Evolutionary conservation across 192 early-diverging fungal genomes (phyloP).

Genomic region (Globomyces pollinis-pini): DNA sequence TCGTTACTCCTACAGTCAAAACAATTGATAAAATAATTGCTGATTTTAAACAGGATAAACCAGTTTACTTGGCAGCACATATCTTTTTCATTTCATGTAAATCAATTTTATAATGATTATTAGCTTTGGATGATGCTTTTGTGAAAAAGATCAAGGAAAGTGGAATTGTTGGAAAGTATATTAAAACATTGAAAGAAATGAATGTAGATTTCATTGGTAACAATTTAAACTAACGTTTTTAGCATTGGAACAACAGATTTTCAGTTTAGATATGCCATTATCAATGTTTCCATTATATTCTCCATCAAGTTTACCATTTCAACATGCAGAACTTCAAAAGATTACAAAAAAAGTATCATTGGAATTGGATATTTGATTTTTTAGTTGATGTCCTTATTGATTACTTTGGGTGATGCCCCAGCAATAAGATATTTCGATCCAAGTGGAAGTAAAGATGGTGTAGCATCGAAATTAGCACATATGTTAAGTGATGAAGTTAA

Average conservation of each 20-base stretch:
- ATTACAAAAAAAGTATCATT: conserved; percentile 23
- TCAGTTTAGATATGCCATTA: conserved; percentile 27
- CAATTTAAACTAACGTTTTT: neutral
- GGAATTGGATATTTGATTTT: neutral
- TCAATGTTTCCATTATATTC: conserved; percentile 26
- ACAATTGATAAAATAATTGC: conserved; percentile 41
- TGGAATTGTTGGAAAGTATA: conserved; percentile 32
- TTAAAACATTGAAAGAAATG: conserved; percentile 66
- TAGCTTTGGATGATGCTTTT: conserved; percentile 54
- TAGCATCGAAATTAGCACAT: neutral
- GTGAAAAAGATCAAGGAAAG: conserved; percentile 52
- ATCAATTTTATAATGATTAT: no score
- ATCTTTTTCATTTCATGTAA: conserved; percentile 31
- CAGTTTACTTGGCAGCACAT: conserved; percentile 38
- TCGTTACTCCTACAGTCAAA: conserved; percentile 37
- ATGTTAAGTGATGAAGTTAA: conserved; percentile 1
- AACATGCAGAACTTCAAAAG: conserved; percentile 16
- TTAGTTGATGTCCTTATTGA: conserved; percentile 35
- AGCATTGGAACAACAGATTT: conserved; percentile 44
- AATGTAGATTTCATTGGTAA: conserved; percentile 77
- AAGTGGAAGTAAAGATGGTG: conserved; percentile 37
- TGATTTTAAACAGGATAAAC: conserved; percentile 39
- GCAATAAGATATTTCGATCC: conserved; percentile 81
- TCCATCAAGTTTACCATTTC: conserved; percentile 8
- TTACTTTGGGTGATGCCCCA: conserved; percentile 36